These are phyloP conservation scores for Ehretia macrophylla DNA, from an alignment of 257 asterid species.

Conservation along the genomic window DNA sequence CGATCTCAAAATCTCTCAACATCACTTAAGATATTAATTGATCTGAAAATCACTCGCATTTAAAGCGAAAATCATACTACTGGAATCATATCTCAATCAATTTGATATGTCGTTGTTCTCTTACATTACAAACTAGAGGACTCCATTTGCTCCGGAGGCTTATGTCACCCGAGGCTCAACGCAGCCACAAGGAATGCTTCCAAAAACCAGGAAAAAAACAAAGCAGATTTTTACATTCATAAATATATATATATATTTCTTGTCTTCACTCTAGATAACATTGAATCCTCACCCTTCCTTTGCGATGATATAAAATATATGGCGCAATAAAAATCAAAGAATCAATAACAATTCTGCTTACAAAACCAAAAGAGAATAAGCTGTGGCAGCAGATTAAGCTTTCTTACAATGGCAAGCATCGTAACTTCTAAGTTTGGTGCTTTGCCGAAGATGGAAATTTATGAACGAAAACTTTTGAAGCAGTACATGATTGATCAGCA, in stretches of 20 bases:
- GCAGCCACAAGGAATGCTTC: constrained; percentile 20
- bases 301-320: neutral
- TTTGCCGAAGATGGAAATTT: constrained; percentile 3
- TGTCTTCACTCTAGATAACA: constrained; percentile 16
- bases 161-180: neutral
- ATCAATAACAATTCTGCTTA: neutral
- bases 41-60: too few relatives aligned
- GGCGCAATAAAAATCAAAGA: neutral
- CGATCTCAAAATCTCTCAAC: too few relatives aligned
- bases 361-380: neutral
- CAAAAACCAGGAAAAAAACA: neutral
- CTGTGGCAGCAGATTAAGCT: neutral
- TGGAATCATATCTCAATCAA: too few relatives aligned
- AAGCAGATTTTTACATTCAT: neutral
- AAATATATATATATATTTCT: neutral
- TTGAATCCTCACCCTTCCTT: neutral
- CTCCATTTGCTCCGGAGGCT: constrained; percentile 5
- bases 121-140: neutral
- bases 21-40: too few relatives aligned
- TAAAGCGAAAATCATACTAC: too few relatives aligned
- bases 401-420: constrained; percentile 16
- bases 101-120: neutral
- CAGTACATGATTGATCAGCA: constrained; percentile 1
- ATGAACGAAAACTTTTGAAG: neutral
- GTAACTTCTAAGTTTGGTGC: constrained; percentile 15